These are phyloP conservation scores for Magnaporthiopsis poae DNA, from an alignment of 2,329 filamentous ascomycete genomes.

Conservation along the genomic window DNA sequence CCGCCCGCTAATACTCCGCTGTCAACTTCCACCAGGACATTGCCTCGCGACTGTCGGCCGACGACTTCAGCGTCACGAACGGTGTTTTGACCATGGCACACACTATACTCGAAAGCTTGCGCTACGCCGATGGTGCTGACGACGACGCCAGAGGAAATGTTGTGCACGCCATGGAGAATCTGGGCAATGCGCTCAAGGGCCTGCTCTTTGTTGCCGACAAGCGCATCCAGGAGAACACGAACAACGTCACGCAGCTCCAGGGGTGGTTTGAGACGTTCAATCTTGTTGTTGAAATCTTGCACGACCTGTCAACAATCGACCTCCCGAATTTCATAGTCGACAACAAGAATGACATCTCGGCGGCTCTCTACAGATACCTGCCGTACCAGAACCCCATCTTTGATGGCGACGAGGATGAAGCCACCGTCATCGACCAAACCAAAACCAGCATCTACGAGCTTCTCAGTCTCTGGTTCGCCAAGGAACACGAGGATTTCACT, in stretches of 20 bases:
- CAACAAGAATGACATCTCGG: constrained; percentile 65
- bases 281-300: constrained; percentile 81
- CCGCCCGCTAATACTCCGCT: not conserved
- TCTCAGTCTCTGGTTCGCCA: constrained; percentile 80
- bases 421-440: constrained; percentile 72
- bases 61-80: constrained; percentile 76
- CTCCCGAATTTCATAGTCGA: constrained; percentile 90
- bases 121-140: not conserved
- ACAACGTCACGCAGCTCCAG: constrained; percentile 64
- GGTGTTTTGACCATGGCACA: constrained; percentile 95
- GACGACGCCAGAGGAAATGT: constrained; percentile 79
- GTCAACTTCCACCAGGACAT: constrained; percentile 52
- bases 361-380: constrained; percentile 83
- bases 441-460: constrained; percentile 91
- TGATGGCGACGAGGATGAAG: constrained; percentile 82
- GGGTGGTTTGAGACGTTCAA: constrained; percentile 78
- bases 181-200: constrained; percentile 72
- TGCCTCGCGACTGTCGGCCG: constrained; percentile 72
- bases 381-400: constrained; percentile 77
- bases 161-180: constrained; percentile 96
- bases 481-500: constrained; percentile 87
- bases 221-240: constrained; percentile 63
- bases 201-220: constrained; percentile 67
- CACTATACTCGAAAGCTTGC: constrained; percentile 51
- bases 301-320: constrained; percentile 95